Base-by-base conservation (phyloP, 495 filamentous ascomycete genomes). In the Aspergillus heteromorphus region DNA sequence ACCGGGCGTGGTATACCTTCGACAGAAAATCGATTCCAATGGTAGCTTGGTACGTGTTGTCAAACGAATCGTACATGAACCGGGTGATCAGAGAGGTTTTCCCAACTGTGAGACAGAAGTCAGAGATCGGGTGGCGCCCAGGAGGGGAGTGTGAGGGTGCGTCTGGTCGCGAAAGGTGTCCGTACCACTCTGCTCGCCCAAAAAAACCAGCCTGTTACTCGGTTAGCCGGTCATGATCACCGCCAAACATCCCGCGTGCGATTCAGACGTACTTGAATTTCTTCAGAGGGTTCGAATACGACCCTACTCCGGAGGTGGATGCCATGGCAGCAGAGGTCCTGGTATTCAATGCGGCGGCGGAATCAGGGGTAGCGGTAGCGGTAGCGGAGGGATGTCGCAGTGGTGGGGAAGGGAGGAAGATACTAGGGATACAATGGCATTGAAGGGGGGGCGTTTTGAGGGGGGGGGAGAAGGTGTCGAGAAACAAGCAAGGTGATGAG, bases 11-110 rank as follows among this genome's bases (percentile, higher is more conserved):
- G 50, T 66, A 56, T 80, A 88, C 90, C 85, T 98, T 98, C 59
- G 92, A 97, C 58, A 98, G 84, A 68, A 98, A 98, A 76, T 98
- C 93, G 74, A 98, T 98, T 69, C 93, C 93, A 65, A 98, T 98
- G 50, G 93, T 98, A 41, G 93, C 93, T 74, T 98, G 93, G 73
- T 98, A 98, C 83, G 92, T 97, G 76, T 95, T 96, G 79, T 98
- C 95, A 82, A 98, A 98, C 30, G 93, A 96, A 74, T 98, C 93
- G 79, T 98, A 98, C 93, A 98, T 98, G 78, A 98, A 98, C 53
- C 93, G 87, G 51, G 93, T 98, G 69, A 98, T 98, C 65, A 98
- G 76, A 41, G 95, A 97, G 34, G 93, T 98, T 78, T 98, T 98
- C 59, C 93, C 93, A 54, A 98, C 93, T 97, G 59, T 16, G 51